These are phyloP conservation scores for Aspergillus felis DNA, from an alignment of 2,329 filamentous ascomycete species.

Conservation along the genomic window DNA sequence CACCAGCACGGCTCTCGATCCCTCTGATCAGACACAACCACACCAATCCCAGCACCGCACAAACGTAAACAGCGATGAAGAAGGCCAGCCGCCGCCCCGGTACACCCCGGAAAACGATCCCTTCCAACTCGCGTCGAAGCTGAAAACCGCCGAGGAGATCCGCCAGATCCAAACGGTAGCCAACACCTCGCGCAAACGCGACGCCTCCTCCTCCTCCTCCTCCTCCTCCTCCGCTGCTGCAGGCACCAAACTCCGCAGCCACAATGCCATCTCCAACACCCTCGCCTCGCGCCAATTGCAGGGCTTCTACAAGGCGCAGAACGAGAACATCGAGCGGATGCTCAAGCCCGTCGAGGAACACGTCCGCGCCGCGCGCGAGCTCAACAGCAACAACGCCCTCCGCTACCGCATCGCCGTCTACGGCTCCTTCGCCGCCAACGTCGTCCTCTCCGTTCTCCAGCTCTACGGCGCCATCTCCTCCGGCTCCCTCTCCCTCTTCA, in stretches of 20 bases:
- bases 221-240: conserved; percentile 26
- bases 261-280: conserved; percentile 8
- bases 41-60: conserved; percentile 19
- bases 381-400: conserved; percentile 75
- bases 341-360: conserved; percentile 93
- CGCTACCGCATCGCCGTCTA: conserved; percentile 58
- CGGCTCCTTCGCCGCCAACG: conserved; percentile 71
- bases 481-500: conserved; percentile 90
- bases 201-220: conserved; percentile 9
- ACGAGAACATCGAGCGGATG: conserved; percentile 87
- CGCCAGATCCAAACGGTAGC: conserved; percentile 63
- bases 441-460: conserved; percentile 74
- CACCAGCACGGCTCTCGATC: conserved; percentile 43
- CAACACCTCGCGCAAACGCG: conserved; percentile 73
- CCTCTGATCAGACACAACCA: conserved; percentile 12
- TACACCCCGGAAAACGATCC: conserved; percentile 70
- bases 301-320: conserved; percentile 85
- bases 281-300: conserved; percentile 47
- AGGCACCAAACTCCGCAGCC: conserved; percentile 35
- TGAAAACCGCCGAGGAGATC: conserved; percentile 76
- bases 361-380: conserved; percentile 72
- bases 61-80: conserved; percentile 37
- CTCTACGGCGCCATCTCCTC: conserved; percentile 84
- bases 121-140: conserved; percentile 69
- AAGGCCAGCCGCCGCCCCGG: conserved; percentile 48